phyloP scores from a whole-genome alignment of 2,329 filamentous ascomycete genomes.

The Leptographium flavum region DNA sequence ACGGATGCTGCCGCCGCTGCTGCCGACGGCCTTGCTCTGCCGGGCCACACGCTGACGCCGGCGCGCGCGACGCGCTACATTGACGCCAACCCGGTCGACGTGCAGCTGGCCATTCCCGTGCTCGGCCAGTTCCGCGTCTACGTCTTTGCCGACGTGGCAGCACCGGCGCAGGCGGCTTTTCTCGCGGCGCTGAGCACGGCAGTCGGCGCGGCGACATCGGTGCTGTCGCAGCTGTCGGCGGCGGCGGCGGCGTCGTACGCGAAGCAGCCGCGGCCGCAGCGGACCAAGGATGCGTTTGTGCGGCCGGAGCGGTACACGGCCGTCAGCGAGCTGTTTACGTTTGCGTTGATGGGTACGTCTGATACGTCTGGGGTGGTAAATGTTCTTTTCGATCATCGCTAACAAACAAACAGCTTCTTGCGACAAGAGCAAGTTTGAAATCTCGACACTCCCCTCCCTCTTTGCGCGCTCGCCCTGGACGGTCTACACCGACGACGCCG shows the following conservation, averaged over 20 bases:
- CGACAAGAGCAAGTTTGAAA: slow-evolving; percentile 46
- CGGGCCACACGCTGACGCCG: slow-evolving; percentile 44
- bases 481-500: slow-evolving; percentile 54
- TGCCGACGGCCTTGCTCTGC: slow-evolving; percentile 22
- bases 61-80: slow-evolving; percentile 60
- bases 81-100: slow-evolving; percentile 62
- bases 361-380: neutral
- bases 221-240: slow-evolving; percentile 42
- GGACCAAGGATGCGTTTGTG: slow-evolving; percentile 49
- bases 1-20: slow-evolving; percentile 17
- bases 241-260: slow-evolving; percentile 47
- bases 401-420: slow-evolving; percentile 32
- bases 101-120: slow-evolving; percentile 65
- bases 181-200: slow-evolving; percentile 42
- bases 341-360: slow-evolving; percentile 47
- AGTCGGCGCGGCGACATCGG: slow-evolving; percentile 32
- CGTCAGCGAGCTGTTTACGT: slow-evolving; percentile 55
- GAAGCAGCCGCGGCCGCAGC: slow-evolving; percentile 37
- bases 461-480: slow-evolving; percentile 54
- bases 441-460: slow-evolving; percentile 45
- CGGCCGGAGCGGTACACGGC: slow-evolving; percentile 56
- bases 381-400: slow-evolving; percentile 14
- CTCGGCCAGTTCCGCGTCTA: slow-evolving; percentile 68
- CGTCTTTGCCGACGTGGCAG: slow-evolving; percentile 48
- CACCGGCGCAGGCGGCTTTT: slow-evolving; percentile 31